phyloP scores from a whole-genome alignment of 305 asterid genomes.

The Fraxinus greggii region DNA sequence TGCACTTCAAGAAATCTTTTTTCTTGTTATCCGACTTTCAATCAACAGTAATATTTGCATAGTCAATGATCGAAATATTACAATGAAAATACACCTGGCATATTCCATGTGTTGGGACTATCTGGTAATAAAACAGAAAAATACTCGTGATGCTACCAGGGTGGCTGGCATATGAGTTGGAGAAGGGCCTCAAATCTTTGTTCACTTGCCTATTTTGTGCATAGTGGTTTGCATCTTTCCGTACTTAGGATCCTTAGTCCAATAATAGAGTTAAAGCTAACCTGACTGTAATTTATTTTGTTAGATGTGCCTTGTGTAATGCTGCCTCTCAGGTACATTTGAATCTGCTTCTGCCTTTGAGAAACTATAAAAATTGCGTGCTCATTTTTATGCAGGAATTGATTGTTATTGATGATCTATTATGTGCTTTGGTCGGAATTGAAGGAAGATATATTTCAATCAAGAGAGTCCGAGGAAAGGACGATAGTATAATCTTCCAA shows the following conservation, averaged over 20 bases:
- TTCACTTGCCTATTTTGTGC: background rate
- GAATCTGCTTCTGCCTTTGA: slow-evolving; percentile 9
- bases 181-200: background rate
- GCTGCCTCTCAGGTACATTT: background rate
- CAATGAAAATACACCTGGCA: slow-evolving; percentile 20
- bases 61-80: background rate
- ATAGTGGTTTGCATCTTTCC: background rate
- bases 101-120: slow-evolving; percentile 14
- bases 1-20: background rate
- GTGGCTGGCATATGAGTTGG: slow-evolving; percentile 17
- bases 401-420: slow-evolving; percentile 81
- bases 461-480: slow-evolving; percentile 62
- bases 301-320: background rate
- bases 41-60: slow-evolving; percentile 1
- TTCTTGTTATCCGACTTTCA: background rate
- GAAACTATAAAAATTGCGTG: background rate
- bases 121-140: background rate
- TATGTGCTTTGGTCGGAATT: slow-evolving; percentile 80
- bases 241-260: background rate
- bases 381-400: slow-evolving; percentile 62
- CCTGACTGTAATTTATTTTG: background rate
- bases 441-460: slow-evolving; percentile 87
- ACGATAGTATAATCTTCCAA: slow-evolving; percentile 52
- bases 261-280: background rate
- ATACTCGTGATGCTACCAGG: background rate